These are phyloP conservation scores for Malus sylvestris DNA, from an alignment of 306 rosid species.

Conservation along the genomic window DNA sequence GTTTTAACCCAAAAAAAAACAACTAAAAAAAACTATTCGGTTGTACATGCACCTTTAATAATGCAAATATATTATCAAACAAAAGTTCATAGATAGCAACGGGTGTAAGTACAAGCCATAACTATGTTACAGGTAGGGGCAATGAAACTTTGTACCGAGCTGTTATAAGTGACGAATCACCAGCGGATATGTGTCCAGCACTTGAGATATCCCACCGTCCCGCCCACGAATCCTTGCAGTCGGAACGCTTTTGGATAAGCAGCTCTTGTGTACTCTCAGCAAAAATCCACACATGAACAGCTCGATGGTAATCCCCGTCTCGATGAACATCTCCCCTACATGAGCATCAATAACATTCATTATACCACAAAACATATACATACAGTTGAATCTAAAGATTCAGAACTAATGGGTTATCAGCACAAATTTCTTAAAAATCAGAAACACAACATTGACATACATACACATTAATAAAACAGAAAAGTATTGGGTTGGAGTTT, in stretches of 20 bases:
- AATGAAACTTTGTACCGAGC: conserved; percentile 52
- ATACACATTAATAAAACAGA: not conserved
- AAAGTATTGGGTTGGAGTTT: not conserved
- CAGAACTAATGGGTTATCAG: not conserved
- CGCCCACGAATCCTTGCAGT: conserved; percentile 77
- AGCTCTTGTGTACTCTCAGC: conserved; percentile 71
- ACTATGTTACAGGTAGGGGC: not conserved
- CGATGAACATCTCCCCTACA: conserved; percentile 69
- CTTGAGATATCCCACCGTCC: conserved; percentile 93
- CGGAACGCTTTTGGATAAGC: conserved; percentile 80
- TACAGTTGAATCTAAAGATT: not conserved
- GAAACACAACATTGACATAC: not conserved
- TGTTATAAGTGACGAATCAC: conserved; percentile 62
- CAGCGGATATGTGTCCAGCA: conserved; percentile 85
- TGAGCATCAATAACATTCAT: not conserved
- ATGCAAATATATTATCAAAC: not conserved
- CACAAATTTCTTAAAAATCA: not conserved
- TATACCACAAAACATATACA: not conserved
- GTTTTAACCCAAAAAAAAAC: not conserved
- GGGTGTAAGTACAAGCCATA: not conserved
- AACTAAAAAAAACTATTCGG: too few species aligned
- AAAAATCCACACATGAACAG: conserved; percentile 89
- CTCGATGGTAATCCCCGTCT: conserved; percentile 92
- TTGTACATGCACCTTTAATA: not conserved
- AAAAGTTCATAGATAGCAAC: not conserved